These are phyloP conservation scores for Trametes sanguinea DNA, from an alignment of 768 basidiomycete species.

Conservation along the genomic window DNA sequence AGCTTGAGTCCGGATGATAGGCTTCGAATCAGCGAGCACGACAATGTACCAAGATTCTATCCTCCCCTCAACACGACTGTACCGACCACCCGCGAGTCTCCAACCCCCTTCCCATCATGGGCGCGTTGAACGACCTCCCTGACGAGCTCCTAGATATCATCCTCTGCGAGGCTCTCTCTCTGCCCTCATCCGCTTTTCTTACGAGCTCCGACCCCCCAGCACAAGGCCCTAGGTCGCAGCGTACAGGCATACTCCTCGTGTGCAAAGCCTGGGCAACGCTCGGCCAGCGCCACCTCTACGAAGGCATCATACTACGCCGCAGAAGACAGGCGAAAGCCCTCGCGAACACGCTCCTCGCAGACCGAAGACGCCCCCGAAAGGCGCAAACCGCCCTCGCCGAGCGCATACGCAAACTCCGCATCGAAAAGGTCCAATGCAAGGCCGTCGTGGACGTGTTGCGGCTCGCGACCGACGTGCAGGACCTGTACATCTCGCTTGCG, in stretches of 20 bases:
- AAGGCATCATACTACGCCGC: constrained; percentile 2
- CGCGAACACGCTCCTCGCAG: not conserved
- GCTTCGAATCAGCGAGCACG: too few relatives aligned
- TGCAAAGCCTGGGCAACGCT: not conserved
- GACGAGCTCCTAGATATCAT: constrained; percentile 1
- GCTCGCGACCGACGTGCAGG: not conserved
- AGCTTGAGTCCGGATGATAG: too few relatives aligned
- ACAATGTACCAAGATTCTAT: too few relatives aligned
- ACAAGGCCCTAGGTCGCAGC: too few relatives aligned
- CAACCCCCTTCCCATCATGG: not conserved
- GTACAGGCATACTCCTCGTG: not conserved
- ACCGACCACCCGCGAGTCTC: too few relatives aligned
- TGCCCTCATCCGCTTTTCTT: not conserved
- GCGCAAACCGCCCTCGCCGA: not conserved
- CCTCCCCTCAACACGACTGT: too few relatives aligned
- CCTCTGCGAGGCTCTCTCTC: not conserved
- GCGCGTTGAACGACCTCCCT: not conserved
- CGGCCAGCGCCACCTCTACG: not conserved
- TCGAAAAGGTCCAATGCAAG: not conserved
- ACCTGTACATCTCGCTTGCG: not conserved
- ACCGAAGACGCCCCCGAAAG: not conserved
- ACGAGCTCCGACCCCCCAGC: too few relatives aligned
- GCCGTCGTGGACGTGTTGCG: not conserved
- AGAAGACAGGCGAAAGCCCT: not conserved
- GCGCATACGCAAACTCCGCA: constrained; percentile 1